Evolutionary conservation across 129 eudicot genomes (phyloP).

Genomic region (Lonicera japonica): DNA sequence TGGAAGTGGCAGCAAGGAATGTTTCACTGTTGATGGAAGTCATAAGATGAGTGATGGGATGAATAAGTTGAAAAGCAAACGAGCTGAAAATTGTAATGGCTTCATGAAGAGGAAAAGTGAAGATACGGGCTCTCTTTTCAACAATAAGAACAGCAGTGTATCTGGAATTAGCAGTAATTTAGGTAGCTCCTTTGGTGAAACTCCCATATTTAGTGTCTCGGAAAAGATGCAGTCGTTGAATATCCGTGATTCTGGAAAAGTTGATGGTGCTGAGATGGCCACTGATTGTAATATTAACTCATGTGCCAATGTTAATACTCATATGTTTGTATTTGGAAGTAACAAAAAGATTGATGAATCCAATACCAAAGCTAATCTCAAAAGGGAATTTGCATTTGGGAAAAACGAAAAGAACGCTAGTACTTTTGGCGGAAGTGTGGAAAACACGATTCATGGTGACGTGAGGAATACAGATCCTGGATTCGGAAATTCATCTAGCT

Average conservation of each 20-base stretch:
- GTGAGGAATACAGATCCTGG: background rate
- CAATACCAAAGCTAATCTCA: conserved; percentile 2
- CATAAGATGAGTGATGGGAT: conserved; percentile 16
- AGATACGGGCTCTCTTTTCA: conserved; percentile 9
- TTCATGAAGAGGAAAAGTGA: conserved; percentile 13
- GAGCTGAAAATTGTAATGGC: conserved; percentile 19
- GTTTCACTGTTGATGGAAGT: conserved; percentile 4
- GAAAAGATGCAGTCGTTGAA: conserved; percentile 45
- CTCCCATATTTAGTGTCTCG: conserved; percentile 23
- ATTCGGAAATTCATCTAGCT: background rate
- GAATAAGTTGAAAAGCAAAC: conserved; percentile 16
- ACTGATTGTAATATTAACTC: conserved; percentile 12
- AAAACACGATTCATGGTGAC: background rate
- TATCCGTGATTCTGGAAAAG: conserved; percentile 25
- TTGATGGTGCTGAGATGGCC: conserved; percentile 12
- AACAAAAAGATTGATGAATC: conserved; percentile 8
- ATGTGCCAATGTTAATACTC: conserved; percentile 5
- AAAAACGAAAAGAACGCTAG: conserved; percentile 18
- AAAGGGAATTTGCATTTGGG: conserved; percentile 22
- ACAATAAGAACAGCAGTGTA: conserved; percentile 12
- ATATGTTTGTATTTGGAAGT: conserved; percentile 38
- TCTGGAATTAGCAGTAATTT: conserved; percentile 21
- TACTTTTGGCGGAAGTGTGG: conserved; percentile 8
- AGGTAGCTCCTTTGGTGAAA: conserved; percentile 14
- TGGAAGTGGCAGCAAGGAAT: conserved; percentile 21